Evolutionary conservation across 2,329 filamentous ascomycete genomes (phyloP), one percentile per base, ranked within the genome.

Genomic region (Thielaviopsis populi): DNA sequence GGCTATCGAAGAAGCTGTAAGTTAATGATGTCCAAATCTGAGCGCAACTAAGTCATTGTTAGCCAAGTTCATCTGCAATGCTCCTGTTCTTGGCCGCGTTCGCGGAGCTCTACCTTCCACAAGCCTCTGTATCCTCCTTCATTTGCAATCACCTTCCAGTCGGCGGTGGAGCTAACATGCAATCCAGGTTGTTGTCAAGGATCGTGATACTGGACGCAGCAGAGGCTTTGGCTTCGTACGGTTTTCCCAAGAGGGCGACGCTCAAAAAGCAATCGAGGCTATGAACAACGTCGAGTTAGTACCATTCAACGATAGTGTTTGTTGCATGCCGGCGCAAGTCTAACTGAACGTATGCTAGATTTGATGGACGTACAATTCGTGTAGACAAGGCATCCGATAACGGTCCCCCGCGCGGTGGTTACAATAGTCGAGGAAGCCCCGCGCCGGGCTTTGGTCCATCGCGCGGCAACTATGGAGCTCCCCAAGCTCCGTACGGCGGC

Each of bases 201-300:
- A 99, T 75, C 89, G 91, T 72, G 92, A 97, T 73, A 96, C 92
- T 72, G 89, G 90, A 71, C 90, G 92, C 75, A 96, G 91, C 80
- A 89, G 94, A 75, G 94, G 94, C 67, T 99, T 97, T 74, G 94
- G 94, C 59, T 97, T 97, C 75, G 92, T 99, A 68, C 88, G 91
- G 70, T 99, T 92, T 77, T 77, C 83, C 61, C 83, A 84, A 68
- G 89, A 91, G 68, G 76, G 79, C 56, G 87, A 91, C 74, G 89
- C 89, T 67, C 84, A 91, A 71, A 80, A 81, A 69, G 89, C 89
- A 53, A 92, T 92, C 73, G 75, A 79, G 56, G 78, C 79, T 68
- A 91, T 94, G 89, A 92, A 94, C 79, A 91, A 91, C 73, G 79
- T 89, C 70, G 91, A 96, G 92, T 96, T 81, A 75, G 88, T 68